Percentiles rank a stretch among this genome's conserved stretches.
Evolutionary conservation across 2,329 filamentous ascomycete genomes (phyloP).

Genomic region (Ceratocystis cubensis): DNA sequence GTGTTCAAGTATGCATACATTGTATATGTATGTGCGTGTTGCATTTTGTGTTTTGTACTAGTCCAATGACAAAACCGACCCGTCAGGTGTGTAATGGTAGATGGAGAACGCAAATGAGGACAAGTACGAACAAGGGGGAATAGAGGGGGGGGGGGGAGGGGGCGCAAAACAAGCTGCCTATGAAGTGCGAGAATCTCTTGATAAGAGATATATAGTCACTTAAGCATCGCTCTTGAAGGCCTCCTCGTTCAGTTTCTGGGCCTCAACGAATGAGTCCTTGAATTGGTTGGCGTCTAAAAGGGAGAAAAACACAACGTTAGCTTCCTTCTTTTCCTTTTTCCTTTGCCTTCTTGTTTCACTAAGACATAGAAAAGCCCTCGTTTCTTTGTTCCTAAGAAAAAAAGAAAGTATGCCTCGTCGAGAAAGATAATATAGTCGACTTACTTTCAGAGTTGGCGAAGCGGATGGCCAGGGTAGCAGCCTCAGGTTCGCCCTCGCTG

Average conservation of each 20-base stretch:
- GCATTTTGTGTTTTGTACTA: neutral
- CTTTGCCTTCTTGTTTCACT: neutral
- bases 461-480: slow-evolving; percentile 87
- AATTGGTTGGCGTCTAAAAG: slow-evolving; percentile 78
- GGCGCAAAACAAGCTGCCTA: neutral
- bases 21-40: neutral
- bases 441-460: slow-evolving; percentile 96
- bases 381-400: neutral
- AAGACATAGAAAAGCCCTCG: neutral
- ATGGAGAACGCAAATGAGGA: neutral
- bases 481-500: slow-evolving; percentile 94
- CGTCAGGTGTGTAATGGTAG: neutral
- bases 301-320: slow-evolving; percentile 7
- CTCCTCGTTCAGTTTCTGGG: slow-evolving; percentile 88
- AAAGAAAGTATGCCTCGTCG: slow-evolving; percentile 6
- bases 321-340: slow-evolving; percentile 23
- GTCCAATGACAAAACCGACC: neutral
- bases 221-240: slow-evolving; percentile 50
- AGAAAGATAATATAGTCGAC: slow-evolving; percentile 28
- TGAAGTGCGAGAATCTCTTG: neutral
- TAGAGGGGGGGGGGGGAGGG: neutral
- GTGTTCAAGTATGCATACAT: neutral
- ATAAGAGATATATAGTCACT: neutral
- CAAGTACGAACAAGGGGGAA: neutral
- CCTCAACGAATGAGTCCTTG: slow-evolving; percentile 95